Base-by-base conservation (phyloP, 1,284 basidiomycete genomes). In the Volvariella volvacea region DNA sequence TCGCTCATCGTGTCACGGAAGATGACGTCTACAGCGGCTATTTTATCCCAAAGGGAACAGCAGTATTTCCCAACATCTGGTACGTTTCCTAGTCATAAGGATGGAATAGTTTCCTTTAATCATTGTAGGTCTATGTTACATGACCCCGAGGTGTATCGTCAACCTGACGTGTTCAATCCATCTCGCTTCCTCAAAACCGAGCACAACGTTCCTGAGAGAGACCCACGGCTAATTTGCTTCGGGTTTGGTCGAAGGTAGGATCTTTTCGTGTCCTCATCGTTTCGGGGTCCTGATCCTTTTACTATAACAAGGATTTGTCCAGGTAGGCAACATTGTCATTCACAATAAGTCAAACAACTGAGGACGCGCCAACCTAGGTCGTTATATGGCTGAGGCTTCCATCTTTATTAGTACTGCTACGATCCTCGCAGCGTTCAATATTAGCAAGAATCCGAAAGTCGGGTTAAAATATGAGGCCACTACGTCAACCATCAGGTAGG, bases 221-320 rank as follows among this genome's bases (percentile, higher is more conserved):
- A 71, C 47, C 67, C 66, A 3, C 65, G 64, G 9, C 50, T 44
- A 0, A 53, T 61, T 33, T 57, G 56, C 42, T 67, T 67, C 31
- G 67, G 67, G 2, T 70, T 70, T 36, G 65, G 65, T 12, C 54
- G 65, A 49, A 59, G 67, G 67, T 43, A 37, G 16, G 39, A 21
- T 40, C n/a, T 4, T 40, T 40, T 16, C 9, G 30, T 9, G n/a
- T 31, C 30, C 9, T 31, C 30, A 31, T 31, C 30, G n/a, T 9
- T n/a, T n/a, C 9, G 30, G 9, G 30, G 30, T 31, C n/a, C 9
- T 9, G 9, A n/a, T 31, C 9, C 30, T 31, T 9, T n/a, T 31
- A 31, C n/a, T n/a, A n/a, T n/a, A n/a, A n/a, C n/a, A n/a, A 54
- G 61, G 3, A 51, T 62, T 15, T 66, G 64, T 42, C 61, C 62